Percentiles rank a stretch among this genome's conserved stretches.
phyloP scores from a whole-genome alignment of 2,329 filamentous ascomycete species.

The Trichophyton verrucosum region DNA sequence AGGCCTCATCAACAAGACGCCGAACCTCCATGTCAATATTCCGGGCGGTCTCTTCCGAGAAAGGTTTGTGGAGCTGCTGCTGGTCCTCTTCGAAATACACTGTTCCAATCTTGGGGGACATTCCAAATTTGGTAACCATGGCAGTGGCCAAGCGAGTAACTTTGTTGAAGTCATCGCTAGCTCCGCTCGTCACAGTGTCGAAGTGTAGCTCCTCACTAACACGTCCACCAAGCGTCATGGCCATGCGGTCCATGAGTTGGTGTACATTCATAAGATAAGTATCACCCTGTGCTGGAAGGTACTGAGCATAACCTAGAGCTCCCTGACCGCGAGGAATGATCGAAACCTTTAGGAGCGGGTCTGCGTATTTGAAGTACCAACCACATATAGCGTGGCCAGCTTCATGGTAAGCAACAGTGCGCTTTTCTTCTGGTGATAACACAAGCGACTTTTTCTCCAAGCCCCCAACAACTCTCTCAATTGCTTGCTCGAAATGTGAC shows the following conservation, averaged over 20 bases:
- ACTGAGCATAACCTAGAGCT: slow-evolving; percentile 90
- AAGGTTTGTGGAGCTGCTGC: slow-evolving; percentile 81
- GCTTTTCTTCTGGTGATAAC: slow-evolving; percentile 85
- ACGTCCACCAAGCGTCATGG: slow-evolving; percentile 93
- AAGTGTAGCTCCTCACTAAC: slow-evolving; percentile 96
- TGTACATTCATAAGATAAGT: slow-evolving; percentile 91
- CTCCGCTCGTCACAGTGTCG: slow-evolving; percentile 86
- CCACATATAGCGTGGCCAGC: slow-evolving; percentile 96
- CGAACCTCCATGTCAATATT: slow-evolving; percentile 86
- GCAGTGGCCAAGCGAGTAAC: slow-evolving; percentile 89
- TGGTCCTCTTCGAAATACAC: slow-evolving; percentile 78
- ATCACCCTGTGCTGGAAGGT: slow-evolving; percentile 71
- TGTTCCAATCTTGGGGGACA: slow-evolving; percentile 88
- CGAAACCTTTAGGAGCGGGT: slow-evolving; percentile 92
- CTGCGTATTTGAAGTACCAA: slow-evolving; percentile 95
- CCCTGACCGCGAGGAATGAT: slow-evolving; percentile 95
- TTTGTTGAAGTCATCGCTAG: slow-evolving; percentile 96
- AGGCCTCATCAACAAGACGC: slow-evolving; percentile 81
- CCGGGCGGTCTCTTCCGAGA: slow-evolving; percentile 85
- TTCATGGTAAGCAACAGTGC: slow-evolving; percentile 93
- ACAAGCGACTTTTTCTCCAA: slow-evolving; percentile 96
- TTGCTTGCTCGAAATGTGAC: slow-evolving; percentile 90
- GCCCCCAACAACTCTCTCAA: slow-evolving; percentile 91
- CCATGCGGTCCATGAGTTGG: slow-evolving; percentile 98
- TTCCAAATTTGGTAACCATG: slow-evolving; percentile 99